Percentiles rank a stretch among this genome's conserved stretches.
These are phyloP conservation scores for Phyllosticta citrichinensis DNA, from an alignment of 2,329 filamentous ascomycete species.

Conservation along the genomic window DNA sequence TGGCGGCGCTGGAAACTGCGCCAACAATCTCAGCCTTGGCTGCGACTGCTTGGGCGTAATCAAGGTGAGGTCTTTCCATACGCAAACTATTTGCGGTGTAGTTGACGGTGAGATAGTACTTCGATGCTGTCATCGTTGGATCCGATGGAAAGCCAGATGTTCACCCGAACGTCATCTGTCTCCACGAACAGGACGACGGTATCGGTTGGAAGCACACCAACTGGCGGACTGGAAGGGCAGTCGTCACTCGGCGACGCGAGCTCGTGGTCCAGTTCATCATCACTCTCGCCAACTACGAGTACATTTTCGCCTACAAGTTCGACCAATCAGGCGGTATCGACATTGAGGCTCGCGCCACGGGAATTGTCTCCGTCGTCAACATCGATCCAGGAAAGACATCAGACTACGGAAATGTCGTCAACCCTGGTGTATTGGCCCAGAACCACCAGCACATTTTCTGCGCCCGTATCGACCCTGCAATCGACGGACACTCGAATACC, in stretches of 20 bases:
- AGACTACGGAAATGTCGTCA: slow-evolving; percentile 52
- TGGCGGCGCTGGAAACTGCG: slow-evolving; percentile 54
- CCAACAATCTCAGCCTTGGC: slow-evolving; percentile 55
- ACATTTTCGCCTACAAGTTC: slow-evolving; percentile 56
- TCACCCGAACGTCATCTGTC: slow-evolving; percentile 53
- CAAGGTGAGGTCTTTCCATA: slow-evolving; percentile 27
- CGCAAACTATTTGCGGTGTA: neutral
- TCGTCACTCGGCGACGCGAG: slow-evolving; percentile 51
- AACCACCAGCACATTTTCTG: slow-evolving; percentile 64
- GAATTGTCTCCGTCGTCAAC: slow-evolving; percentile 53
- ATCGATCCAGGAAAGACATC: slow-evolving; percentile 47
- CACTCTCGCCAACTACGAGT: slow-evolving; percentile 62
- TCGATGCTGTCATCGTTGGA: slow-evolving; percentile 47
- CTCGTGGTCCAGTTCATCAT: slow-evolving; percentile 59
- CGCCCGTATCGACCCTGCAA: slow-evolving; percentile 53
- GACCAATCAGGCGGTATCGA: slow-evolving; percentile 53
- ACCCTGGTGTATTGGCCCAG: slow-evolving; percentile 53
- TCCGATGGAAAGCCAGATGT: slow-evolving; percentile 44
- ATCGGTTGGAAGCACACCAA: slow-evolving; percentile 65
- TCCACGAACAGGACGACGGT: slow-evolving; percentile 61
- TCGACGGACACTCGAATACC: slow-evolving; percentile 47
- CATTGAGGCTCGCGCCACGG: slow-evolving; percentile 54
- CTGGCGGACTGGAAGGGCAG: slow-evolving; percentile 52
- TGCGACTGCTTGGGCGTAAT: slow-evolving; percentile 53
- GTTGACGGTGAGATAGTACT: slow-evolving; percentile 34